A percentile compares a stretch with the other conserved stretches of the same genome.
phyloP scores from a whole-genome alignment of 345 rosid genomes.

The Heritiera fomes region DNA sequence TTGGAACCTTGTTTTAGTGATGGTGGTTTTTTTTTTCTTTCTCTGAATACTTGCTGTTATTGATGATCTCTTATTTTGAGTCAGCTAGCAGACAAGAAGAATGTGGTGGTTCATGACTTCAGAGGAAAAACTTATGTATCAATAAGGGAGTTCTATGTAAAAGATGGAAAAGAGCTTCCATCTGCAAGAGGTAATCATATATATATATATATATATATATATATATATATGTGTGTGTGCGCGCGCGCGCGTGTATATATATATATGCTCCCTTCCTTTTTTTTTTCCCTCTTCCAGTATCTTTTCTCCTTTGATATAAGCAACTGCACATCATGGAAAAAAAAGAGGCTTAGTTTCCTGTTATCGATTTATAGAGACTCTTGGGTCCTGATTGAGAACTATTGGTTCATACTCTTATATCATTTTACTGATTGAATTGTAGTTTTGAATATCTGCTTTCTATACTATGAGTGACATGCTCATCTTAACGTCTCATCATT shows the following conservation, averaged over 20 bases:
- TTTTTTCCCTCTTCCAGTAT: slow-evolving; percentile 7
- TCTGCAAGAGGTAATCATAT: slow-evolving; percentile 45
- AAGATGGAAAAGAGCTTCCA: slow-evolving; percentile 48
- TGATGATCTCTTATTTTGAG: slow-evolving; percentile 20
- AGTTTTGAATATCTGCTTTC: background rate
- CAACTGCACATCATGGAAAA: background rate
- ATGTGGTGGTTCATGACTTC: slow-evolving; percentile 46
- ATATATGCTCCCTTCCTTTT: background rate
- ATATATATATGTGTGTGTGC: too few relatives aligned
- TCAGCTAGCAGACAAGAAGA: slow-evolving; percentile 64
- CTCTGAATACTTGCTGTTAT: background rate
- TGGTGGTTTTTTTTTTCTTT: background rate
- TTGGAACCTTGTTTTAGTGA: background rate
- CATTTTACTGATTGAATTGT: background rate
- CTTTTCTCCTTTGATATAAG: background rate
- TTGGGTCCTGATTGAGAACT: background rate
- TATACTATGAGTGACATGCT: background rate
- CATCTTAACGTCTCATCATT: background rate
- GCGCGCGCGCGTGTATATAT: too few relatives aligned
- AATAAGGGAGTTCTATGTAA: slow-evolving; percentile 49
- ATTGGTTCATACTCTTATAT: background rate
- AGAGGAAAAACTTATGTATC: slow-evolving; percentile 51
- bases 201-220: background rate
- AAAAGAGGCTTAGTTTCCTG: background rate
- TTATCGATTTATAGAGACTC: background rate